phyloP scores from a whole-genome alignment of 306 rosid genomes.

The Argentina anserina region DNA sequence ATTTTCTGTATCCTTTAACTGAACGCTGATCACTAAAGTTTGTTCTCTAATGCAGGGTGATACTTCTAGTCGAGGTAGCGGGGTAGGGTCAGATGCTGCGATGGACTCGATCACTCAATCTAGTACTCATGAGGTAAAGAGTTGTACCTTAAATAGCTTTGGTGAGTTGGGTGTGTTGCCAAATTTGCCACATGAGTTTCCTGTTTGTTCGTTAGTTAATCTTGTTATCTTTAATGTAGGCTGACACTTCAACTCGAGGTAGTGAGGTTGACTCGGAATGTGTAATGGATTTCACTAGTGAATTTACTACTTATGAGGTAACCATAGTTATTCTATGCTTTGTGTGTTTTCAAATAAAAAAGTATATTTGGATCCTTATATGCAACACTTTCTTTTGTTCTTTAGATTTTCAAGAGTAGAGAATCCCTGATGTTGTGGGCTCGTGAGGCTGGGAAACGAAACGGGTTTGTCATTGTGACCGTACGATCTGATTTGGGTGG shows the following conservation, averaged over 20 bases:
- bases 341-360: not conserved
- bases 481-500: conserved; percentile 22
- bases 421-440: conserved; percentile 28
- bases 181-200: not conserved
- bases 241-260: conserved; percentile 9
- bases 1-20: not conserved
- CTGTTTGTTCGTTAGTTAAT: not conserved
- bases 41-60: conserved; percentile 25
- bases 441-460: conserved; percentile 27
- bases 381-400: not conserved
- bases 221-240: conserved; percentile 22
- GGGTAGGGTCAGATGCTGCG: conserved; percentile 17
- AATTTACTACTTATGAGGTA: conserved; percentile 28
- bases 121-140: conserved; percentile 20
- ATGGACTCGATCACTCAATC: conserved; percentile 21
- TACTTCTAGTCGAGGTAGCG: conserved; percentile 14
- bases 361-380: not conserved
- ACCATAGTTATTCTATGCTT: not conserved
- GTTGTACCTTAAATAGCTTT: not conserved
- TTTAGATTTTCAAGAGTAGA: conserved; percentile 29
- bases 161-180: not conserved
- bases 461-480: conserved; percentile 28
- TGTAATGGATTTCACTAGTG: conserved; percentile 31
- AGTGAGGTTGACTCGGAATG: conserved; percentile 16
- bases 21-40: not conserved